Base-by-base conservation (phyloP, 78 protist species). In the Acrasis kona region DNA sequence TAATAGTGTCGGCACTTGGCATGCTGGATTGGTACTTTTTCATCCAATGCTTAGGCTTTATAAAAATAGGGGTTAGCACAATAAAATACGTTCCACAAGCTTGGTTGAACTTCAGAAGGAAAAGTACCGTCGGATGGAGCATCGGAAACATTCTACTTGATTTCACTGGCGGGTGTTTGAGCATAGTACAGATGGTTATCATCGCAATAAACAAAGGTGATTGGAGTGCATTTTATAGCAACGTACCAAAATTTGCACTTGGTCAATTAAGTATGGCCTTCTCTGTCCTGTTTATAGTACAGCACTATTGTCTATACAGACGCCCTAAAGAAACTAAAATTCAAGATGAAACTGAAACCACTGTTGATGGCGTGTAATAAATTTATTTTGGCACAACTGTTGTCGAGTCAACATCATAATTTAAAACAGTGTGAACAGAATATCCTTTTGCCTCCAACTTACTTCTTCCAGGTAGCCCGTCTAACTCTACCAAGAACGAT, bases 31-130 rank as follows among this genome's bases (percentile, higher is more conserved):
- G 1, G 38, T 7, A 36, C 31, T 6, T 12, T 28, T 39, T 3
- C 50, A 10, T 7, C 27, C 3, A 65, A 30, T 76, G 39, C 37
- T 75, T 1, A 30, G 78, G 90, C 27, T 76, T 36, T 57, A 70
- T 89, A 28, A 93, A 93, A 72, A 66, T 93, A 10, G 77, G 64
- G 42, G 57, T 91, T 30, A 84, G 92, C 8, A 28, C 85, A 36
- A 67, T 81, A 61, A 93, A 93, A 72, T 90, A 88, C 65, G 38
- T 91, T 0, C 97, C 95, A 1, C 95, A 90, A 78, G 88, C 85
- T 2, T 85, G 72, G 50, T 34, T 85, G 27, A 89, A 91, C 79
- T 84, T 34, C 65, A 10, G 30, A 39, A 79, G 92, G 31, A 86
- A 84, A 41, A n/a, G 80, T 50, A 91, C 97, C 2, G 74, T 8